Conservation (phyloP, 1,139 yeast species). For the Hansenula anomala region DNA sequence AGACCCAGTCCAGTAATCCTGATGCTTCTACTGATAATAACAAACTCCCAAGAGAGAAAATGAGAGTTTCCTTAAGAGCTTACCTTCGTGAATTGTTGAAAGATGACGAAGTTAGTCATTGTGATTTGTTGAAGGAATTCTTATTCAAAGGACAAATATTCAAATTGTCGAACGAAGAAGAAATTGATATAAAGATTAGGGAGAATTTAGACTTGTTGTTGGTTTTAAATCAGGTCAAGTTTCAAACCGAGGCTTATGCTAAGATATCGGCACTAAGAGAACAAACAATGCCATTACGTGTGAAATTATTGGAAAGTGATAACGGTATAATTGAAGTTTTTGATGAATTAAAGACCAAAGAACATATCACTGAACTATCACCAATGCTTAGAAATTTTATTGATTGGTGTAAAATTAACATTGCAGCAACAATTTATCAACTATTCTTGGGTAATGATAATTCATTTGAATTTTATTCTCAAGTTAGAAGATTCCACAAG, state of each 20-base stretch:
- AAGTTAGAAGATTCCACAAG: conserved; percentile 63
- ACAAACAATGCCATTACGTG: conserved; percentile 28
- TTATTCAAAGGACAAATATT: conserved; percentile 35
- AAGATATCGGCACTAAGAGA: conserved; percentile 28
- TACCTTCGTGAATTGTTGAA: conserved; percentile 52
- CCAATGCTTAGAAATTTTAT: conserved; percentile 64
- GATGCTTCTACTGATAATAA: conserved; percentile 7
- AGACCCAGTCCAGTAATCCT: neutral
- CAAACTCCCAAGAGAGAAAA: conserved; percentile 54
- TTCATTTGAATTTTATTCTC: conserved; percentile 67
- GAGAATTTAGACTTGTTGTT: conserved; percentile 56
- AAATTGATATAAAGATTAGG: conserved; percentile 52
- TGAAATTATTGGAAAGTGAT: conserved; percentile 27
- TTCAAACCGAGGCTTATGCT: conserved; percentile 59
- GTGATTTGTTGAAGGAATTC: conserved; percentile 48
- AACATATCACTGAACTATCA: conserved; percentile 55
- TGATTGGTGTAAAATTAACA: conserved; percentile 77
- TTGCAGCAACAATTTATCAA: conserved; percentile 80
- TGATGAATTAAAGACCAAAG: conserved; percentile 52
- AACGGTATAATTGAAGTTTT: conserved; percentile 24
- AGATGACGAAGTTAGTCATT: conserved; percentile 51
- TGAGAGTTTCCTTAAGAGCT: conserved; percentile 72
- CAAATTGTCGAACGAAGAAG: conserved; percentile 36
- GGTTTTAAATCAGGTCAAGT: conserved; percentile 61
- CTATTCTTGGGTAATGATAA: conserved; percentile 75